Evolutionary conservation across 2,329 filamentous ascomycete genomes (phyloP), one percentile per base, ranked within the genome.

Genomic region (Pestalotiopsis sp.): DNA sequence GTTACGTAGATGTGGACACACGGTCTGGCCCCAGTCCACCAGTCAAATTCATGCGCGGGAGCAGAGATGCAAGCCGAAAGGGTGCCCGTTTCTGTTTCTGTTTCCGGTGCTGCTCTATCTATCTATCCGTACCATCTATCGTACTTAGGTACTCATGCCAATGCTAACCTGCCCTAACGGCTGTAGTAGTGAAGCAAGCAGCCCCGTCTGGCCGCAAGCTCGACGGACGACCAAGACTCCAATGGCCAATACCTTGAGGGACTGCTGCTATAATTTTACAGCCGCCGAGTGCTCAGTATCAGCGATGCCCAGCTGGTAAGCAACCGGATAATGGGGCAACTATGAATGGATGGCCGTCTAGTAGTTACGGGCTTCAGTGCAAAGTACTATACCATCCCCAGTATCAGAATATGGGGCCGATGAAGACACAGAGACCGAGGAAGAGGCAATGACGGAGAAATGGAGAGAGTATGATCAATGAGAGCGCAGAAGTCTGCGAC

Each of bases 11-110:
- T 52, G 45, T 52, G 17, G 45, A n/a, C 45, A 52, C 45, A 52
- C 45, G 45, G 45, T 23, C 45, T 52, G 45, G 45, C 45, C 45
- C 45, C 45, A 27, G 36, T 56, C 66, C 66, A 67, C 66, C 66
- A 67, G 66, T 67, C 57, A 63, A 20, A 56, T 52, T 38, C 58
- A 38, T 52, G 38, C 66, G 59, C 59, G 66, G 66, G 52, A 52
- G 52, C 12, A 27, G 41, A 58, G 57, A 39, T 67, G 66, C 58
- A 67, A 62, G 66, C 66, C 66, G 59, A 67, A 52, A 39, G 66
- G 66, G 17, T 52, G 45, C 20, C 45, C 14, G 14, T n/a, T 52
- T 23, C 20, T 52, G 12, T 45, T 17, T 45, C 41, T 17, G 13
- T 45, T 17, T 45, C 20, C 20, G 17, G 45, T 52, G 52, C 58